Percentiles rank a stretch among this genome's conserved stretches.
phyloP scores from a whole-genome alignment of 257 asterid species.

The Ilex aquifolium region DNA sequence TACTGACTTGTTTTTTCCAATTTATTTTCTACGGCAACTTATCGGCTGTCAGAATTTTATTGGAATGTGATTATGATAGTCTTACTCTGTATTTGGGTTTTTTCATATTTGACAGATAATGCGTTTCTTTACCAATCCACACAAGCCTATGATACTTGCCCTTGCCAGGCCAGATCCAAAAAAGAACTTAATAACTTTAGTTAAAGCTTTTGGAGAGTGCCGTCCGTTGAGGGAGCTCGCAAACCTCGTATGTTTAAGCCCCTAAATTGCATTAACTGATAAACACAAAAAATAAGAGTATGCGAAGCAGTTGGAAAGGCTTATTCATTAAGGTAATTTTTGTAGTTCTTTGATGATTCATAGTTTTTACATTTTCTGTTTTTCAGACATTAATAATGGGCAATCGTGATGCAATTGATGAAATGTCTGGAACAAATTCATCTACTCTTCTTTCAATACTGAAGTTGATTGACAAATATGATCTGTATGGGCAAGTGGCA shows the following conservation, averaged over 20 bases:
- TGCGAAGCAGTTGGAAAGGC: conserved; percentile 10
- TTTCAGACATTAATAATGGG: conserved; percentile 79
- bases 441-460: conserved; percentile 72
- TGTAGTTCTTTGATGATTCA: conserved; percentile 6
- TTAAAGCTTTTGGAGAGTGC: conserved; percentile 87
- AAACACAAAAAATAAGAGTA: conserved; percentile 5
- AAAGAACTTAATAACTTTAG: conserved; percentile 70
- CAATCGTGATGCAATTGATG: conserved; percentile 72
- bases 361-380: conserved; percentile 7
- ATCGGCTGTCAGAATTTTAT: no score
- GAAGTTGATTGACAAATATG: conserved; percentile 70
- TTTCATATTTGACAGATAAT: conserved; percentile 41
- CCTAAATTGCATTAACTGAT: conserved; percentile 8
- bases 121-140: conserved; percentile 83
- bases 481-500: conserved; percentile 77
- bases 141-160: conserved; percentile 85
- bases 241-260: conserved; percentile 51
- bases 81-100: neutral
- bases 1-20: neutral
- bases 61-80: no score
- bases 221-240: conserved; percentile 69
- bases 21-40: neutral
- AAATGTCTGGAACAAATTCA: conserved; percentile 68
- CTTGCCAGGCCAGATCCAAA: conserved; percentile 93
- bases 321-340: conserved; percentile 3